phyloP scores from a whole-genome alignment of 345 rosid genomes.

The Hirschfeldia incana region DNA sequence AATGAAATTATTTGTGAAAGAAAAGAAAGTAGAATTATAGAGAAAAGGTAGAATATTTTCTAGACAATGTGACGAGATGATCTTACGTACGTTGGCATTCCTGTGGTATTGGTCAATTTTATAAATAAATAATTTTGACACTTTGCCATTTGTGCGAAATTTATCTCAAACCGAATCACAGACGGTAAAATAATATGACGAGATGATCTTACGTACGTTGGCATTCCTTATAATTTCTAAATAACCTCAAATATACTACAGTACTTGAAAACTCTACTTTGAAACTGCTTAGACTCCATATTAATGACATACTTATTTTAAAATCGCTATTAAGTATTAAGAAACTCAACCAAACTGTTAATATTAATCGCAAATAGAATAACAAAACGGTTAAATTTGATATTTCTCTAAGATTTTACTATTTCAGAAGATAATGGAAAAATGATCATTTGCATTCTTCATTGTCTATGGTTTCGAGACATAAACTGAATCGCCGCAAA shows the following conservation, averaged over 20 bases:
- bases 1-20: neutral
- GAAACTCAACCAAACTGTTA: neutral
- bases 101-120: no score
- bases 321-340: neutral
- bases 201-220: no score
- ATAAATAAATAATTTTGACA: no score
- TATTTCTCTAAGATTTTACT: neutral
- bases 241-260: neutral
- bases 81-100: neutral
- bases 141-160: no score
- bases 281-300: neutral
- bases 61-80: neutral
- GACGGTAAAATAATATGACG: no score
- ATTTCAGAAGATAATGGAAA: neutral
- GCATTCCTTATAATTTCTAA: neutral
- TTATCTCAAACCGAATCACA: no score
- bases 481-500: neutral
- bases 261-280: neutral
- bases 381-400: neutral
- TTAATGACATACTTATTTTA: neutral
- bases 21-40: neutral
- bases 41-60: neutral
- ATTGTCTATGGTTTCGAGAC: constrained; percentile 12
- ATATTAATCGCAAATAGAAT: neutral
- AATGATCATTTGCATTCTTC: neutral